Evolutionary conservation across 257 asterid species (phyloP).

Genomic region (Perilla frutescens): DNA sequence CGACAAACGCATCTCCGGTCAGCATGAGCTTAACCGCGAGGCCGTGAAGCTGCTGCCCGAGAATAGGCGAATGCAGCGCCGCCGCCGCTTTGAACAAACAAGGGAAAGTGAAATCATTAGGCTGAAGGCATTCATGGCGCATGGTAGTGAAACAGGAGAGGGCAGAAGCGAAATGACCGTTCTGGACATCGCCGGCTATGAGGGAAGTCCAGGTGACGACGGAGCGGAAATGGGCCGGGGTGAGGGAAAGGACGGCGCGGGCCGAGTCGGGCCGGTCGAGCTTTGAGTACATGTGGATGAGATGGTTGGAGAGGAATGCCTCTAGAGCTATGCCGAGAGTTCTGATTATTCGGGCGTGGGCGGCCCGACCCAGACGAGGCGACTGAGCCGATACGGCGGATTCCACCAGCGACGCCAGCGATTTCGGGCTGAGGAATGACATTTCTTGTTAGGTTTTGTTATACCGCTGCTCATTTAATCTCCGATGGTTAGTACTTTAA

Average conservation of each 20-base stretch:
- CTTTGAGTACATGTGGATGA: constrained; percentile 89
- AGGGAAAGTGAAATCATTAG: constrained; percentile 89
- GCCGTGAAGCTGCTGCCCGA: constrained; percentile 74
- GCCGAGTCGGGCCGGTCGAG: constrained; percentile 69
- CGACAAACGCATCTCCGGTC: constrained; percentile 67
- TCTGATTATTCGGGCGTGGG: constrained; percentile 66
- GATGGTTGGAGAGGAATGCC: constrained; percentile 72
- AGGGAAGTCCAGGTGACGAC: constrained; percentile 93
- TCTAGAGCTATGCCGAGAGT: constrained; percentile 49
- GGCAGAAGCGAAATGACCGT: constrained; percentile 65
- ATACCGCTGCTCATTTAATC: constrained; percentile 19
- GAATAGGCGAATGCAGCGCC: constrained; percentile 45
- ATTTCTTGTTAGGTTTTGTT: constrained; percentile 20
- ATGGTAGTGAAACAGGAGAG: constrained; percentile 54
- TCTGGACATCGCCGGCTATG: constrained; percentile 83
- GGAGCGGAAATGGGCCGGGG: constrained; percentile 65
- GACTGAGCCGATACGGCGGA: constrained; percentile 66
- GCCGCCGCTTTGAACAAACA: constrained; percentile 81
- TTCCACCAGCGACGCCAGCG: constrained; percentile 64
- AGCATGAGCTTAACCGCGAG: constrained; percentile 57
- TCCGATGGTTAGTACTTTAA: background rate
- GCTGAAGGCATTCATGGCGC: constrained; percentile 68
- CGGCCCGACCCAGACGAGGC: constrained; percentile 62
- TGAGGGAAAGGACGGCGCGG: constrained; percentile 53
- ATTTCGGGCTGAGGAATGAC: constrained; percentile 55